Evolutionary conservation across 805 yeast species (phyloP).

Genomic region (Zygotorulaspora chibaensis): DNA sequence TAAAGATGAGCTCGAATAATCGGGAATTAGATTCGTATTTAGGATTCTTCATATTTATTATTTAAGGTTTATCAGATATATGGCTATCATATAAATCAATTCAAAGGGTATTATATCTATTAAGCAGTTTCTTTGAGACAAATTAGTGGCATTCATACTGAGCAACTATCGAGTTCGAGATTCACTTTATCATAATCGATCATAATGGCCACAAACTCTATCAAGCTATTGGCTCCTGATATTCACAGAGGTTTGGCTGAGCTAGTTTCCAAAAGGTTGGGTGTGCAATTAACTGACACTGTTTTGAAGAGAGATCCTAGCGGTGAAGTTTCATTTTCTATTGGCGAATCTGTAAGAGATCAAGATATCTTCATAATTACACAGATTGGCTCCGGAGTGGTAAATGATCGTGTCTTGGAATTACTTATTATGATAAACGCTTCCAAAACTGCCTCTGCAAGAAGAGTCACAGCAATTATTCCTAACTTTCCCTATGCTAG

Average conservation of each 20-base stretch:
- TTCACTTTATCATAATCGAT: too few species aligned
- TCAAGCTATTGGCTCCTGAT: conserved; percentile 64
- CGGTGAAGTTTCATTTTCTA: conserved; percentile 70
- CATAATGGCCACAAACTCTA: conserved; percentile 66
- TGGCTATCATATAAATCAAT: not conserved
- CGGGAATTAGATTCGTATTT: too few species aligned
- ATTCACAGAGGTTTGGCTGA: conserved; percentile 66
- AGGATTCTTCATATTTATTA: too few species aligned
- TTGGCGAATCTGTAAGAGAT: conserved; percentile 80
- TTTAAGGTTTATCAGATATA: not conserved
- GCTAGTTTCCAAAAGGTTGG: conserved; percentile 59
- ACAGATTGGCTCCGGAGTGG: conserved; percentile 75
- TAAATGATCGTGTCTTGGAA: conserved; percentile 72
- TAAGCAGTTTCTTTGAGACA: not conserved
- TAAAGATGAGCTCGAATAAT: too few species aligned
- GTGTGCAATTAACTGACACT: conserved; percentile 56
- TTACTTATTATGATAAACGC: conserved; percentile 75
- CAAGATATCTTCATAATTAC: conserved; percentile 77
- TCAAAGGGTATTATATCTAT: not conserved
- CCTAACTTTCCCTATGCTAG: conserved; percentile 87
- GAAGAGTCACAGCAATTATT: conserved; percentile 76
- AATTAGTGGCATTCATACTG: not conserved
- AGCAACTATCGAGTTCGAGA: too few species aligned
- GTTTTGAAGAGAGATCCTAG: conserved; percentile 62
- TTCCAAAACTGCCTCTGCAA: conserved; percentile 76